phyloP scores from a whole-genome alignment of 176 grass and related monocot genomes.

The Guadua angustifolia region DNA sequence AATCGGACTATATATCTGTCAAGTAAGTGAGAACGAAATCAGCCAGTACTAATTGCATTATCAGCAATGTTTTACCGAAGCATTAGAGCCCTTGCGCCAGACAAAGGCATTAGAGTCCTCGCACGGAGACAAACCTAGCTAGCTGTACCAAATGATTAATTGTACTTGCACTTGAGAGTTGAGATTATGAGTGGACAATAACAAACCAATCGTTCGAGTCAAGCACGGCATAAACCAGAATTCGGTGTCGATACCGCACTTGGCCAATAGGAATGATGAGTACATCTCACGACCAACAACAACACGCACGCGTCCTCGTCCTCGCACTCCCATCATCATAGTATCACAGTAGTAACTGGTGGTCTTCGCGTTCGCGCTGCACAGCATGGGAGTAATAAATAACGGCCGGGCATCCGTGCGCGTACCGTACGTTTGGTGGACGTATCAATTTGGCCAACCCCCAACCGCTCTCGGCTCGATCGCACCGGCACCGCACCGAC shows the following conservation, averaged over 20 bases:
- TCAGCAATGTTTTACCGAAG: background rate
- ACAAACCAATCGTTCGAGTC: background rate
- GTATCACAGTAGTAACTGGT: background rate
- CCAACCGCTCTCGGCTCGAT: background rate
- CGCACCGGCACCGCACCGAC: slow-evolving; percentile 19
- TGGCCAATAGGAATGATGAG: background rate
- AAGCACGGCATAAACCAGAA: background rate
- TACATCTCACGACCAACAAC: background rate
- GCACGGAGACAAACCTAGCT: background rate
- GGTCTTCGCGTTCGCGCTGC: background rate
- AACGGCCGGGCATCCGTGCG: background rate
- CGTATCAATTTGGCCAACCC: slow-evolving; percentile 33
- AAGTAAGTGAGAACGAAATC: background rate
- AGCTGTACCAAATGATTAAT: background rate
- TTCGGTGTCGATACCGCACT: background rate
- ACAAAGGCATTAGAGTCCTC: background rate
- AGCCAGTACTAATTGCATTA: no score
- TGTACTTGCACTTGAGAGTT: background rate
- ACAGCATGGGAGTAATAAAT: background rate
- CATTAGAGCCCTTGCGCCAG: background rate
- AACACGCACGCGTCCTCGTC: background rate
- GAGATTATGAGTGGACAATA: background rate
- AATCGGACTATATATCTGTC: background rate
- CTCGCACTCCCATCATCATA: no score
- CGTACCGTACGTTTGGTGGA: slow-evolving; percentile 24